Conservation (phyloP, 2,329 filamentous ascomycete species). For the Cordyceps cicadae region DNA sequence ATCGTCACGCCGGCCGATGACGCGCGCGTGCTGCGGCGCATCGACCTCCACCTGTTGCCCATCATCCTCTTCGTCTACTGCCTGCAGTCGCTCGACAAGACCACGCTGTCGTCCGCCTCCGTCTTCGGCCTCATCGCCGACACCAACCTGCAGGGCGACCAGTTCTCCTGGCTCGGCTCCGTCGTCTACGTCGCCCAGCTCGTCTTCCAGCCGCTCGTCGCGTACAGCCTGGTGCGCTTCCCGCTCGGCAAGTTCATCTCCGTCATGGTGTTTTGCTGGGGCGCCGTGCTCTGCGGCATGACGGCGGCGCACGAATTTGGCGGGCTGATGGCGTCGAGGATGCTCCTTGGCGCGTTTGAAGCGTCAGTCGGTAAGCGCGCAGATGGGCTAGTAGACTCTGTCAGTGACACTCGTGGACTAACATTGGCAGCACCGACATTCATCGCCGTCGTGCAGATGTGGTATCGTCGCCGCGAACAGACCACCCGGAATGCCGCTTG, state of each 20-base stretch:
- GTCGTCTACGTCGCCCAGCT: conserved; percentile 28
- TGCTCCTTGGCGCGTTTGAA: conserved; percentile 39
- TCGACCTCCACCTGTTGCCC: conserved; percentile 42
- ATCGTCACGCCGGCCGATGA: conserved; percentile 45
- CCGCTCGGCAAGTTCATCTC: conserved; percentile 48
- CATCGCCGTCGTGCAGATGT: conserved; percentile 28
- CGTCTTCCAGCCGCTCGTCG: conserved; percentile 43
- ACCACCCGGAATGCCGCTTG: conserved; percentile 23
- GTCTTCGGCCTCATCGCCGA: conserved; percentile 54
- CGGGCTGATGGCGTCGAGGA: conserved; percentile 35
- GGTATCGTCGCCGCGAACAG: conserved; percentile 27
- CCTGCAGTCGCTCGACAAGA: conserved; percentile 24
- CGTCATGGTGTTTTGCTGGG: conserved; percentile 45
- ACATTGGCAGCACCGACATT: conserved; percentile 20
- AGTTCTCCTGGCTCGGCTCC: conserved; percentile 58
- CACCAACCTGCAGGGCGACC: conserved; percentile 33
- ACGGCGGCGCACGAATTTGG: conserved; percentile 40
- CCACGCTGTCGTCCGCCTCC: conserved; percentile 48
- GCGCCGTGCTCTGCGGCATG: conserved; percentile 42
- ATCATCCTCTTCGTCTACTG: conserved; percentile 46
- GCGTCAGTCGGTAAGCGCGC: conserved; percentile 28
- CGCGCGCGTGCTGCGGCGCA: conserved; percentile 34
- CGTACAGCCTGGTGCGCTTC: conserved; percentile 45
- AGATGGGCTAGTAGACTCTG: background rate
- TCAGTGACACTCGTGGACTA: background rate